These are phyloP conservation scores for Dioscorea alata DNA, from an alignment of 106 monocot genomes.

Conservation along the genomic window DNA sequence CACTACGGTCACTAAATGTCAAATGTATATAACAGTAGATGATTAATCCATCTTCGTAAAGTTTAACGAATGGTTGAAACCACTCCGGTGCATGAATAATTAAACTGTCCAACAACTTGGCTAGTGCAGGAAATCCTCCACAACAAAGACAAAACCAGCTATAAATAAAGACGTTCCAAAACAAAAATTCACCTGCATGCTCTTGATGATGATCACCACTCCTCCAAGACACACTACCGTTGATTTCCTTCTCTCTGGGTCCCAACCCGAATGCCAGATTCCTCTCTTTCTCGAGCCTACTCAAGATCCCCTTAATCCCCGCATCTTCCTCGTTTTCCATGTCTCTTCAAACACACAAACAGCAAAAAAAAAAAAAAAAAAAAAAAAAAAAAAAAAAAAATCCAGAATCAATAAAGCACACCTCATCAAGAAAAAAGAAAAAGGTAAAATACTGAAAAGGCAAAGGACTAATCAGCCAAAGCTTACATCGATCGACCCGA, in stretches of 20 bases:
- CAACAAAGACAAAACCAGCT: too few species aligned
- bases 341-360: slow-evolving; percentile 8
- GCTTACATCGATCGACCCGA: slow-evolving; percentile 26
- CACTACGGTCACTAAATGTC: too few species aligned
- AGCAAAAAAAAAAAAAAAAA: not conserved
- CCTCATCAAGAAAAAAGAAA: not conserved
- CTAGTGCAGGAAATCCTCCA: too few species aligned
- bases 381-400: too few species aligned
- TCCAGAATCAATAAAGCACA: not conserved
- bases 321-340: slow-evolving; percentile 5
- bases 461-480: too few species aligned
- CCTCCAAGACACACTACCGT: not conserved
- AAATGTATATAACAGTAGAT: too few species aligned
- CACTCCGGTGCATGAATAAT: too few species aligned
- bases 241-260: not conserved
- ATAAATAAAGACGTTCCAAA: too few species aligned
- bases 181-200: not conserved
- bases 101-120: too few species aligned
- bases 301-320: slow-evolving; percentile 36
- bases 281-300: slow-evolving; percentile 36
- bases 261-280: slow-evolving; percentile 10
- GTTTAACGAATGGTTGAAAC: too few species aligned
- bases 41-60: too few species aligned
- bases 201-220: not conserved
- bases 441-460: not conserved